phyloP scores from a whole-genome alignment of 495 filamentous ascomycete species.

The Talaromyces wortmannii region DNA sequence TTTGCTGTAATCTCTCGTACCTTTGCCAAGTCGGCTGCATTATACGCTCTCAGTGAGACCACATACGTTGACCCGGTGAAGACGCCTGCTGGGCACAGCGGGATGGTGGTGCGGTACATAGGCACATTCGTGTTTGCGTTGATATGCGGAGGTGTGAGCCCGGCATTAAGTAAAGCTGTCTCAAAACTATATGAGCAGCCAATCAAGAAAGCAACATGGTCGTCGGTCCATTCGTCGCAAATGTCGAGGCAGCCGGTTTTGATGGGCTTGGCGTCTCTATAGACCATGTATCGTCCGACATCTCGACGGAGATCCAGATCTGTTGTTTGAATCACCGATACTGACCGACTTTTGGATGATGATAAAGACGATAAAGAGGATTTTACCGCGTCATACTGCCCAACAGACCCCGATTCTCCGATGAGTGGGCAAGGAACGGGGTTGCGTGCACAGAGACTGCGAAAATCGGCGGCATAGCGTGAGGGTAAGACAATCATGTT shows the following conservation, averaged over 20 bases:
- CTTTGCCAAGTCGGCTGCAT: conserved; percentile 28
- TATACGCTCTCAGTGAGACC: conserved; percentile 37
- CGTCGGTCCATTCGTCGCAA: conserved; percentile 34
- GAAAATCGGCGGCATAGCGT: conserved; percentile 43
- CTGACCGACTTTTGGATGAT: conserved; percentile 7
- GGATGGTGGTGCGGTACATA: conserved; percentile 48
- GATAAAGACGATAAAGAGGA: neutral
- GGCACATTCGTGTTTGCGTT: conserved; percentile 35
- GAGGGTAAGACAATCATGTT: conserved; percentile 50
- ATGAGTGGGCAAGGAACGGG: conserved; percentile 53
- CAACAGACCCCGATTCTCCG: neutral
- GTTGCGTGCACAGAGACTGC: conserved; percentile 45
- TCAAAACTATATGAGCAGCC: conserved; percentile 55
- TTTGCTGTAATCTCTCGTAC: conserved; percentile 40
- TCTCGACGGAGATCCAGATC: conserved; percentile 46
- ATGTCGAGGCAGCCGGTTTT: conserved; percentile 23
- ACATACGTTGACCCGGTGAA: conserved; percentile 41
- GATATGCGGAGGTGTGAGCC: conserved; percentile 30
- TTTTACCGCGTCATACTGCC: conserved; percentile 8
- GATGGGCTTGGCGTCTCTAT: conserved; percentile 24
- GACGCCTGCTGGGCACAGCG: conserved; percentile 42
- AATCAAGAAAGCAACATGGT: conserved; percentile 51
- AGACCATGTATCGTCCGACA: conserved; percentile 47
- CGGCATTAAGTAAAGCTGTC: conserved; percentile 32
- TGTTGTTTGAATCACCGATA: conserved; percentile 10